Percentiles rank a stretch among this genome's conserved stretches.
Conservation (phyloP, 768 basidiomycete genomes). For the Paxillus ammoniavirescens region DNA sequence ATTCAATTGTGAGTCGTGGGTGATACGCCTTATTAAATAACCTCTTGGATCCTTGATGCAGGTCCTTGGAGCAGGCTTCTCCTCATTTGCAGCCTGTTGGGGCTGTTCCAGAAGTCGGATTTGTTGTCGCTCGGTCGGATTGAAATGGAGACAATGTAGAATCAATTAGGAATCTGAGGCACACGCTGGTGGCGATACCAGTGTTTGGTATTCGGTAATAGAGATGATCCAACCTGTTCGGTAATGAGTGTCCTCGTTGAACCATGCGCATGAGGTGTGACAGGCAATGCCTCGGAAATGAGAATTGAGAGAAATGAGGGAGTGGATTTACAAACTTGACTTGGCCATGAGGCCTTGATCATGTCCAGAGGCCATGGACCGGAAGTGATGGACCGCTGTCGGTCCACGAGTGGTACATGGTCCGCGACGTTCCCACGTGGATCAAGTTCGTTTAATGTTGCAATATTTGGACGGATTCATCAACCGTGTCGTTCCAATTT, state of each 20-base stretch:
- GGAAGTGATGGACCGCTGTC: neutral
- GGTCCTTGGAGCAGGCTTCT: slow-evolving; percentile 57
- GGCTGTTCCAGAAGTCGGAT: slow-evolving; percentile 34
- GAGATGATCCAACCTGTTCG: slow-evolving; percentile 1
- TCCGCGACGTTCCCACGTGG: slow-evolving; percentile 26
- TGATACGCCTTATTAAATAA: slow-evolving; percentile 3
- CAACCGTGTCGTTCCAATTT: slow-evolving; percentile 1
- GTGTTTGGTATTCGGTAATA: slow-evolving; percentile 1
- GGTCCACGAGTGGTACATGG: neutral
- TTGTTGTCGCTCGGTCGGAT: slow-evolving; percentile 34
- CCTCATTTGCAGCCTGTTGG: slow-evolving; percentile 64
- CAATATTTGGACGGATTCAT: neutral
- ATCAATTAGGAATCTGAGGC: neutral
- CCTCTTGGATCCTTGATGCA: slow-evolving; percentile 24
- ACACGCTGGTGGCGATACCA: neutral
- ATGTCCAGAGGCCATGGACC: neutral
- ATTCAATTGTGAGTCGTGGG: neutral
- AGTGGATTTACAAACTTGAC: neutral
- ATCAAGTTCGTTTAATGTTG: slow-evolving; percentile 12
- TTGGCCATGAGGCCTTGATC: neutral
- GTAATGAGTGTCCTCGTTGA: neutral
- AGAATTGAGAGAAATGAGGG: neutral
- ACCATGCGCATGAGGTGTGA: neutral
- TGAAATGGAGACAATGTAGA: slow-evolving; percentile 5
- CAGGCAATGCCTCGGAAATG: neutral